These are phyloP conservation scores for Kwoniella sp. DNA, from an alignment of 768 basidiomycete species.

Conservation along the genomic window DNA sequence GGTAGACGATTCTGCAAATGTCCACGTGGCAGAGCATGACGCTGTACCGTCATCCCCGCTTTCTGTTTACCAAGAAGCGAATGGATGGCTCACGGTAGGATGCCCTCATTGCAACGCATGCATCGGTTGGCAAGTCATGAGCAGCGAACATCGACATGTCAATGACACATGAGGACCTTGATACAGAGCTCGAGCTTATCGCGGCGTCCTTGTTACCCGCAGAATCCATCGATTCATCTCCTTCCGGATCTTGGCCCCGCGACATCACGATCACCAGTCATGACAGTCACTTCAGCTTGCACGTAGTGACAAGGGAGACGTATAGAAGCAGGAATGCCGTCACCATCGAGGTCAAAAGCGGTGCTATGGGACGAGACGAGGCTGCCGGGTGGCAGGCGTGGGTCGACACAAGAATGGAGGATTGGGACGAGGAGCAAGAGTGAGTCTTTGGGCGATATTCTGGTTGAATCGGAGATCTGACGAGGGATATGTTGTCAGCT, in stretches of 20 bases:
- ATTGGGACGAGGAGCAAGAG: slow-evolving; percentile 37
- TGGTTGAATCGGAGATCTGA: slow-evolving; percentile 46
- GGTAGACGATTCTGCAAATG: too few relatives aligned
- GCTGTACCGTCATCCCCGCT: too few relatives aligned
- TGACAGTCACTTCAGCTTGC: slow-evolving; percentile 38
- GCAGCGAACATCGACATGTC: too few relatives aligned
- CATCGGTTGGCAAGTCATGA: too few relatives aligned
- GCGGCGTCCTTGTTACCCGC: slow-evolving; percentile 62
- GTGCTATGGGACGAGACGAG: slow-evolving; percentile 40
- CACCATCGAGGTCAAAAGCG: slow-evolving; percentile 31
- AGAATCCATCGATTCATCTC: slow-evolving; percentile 51
- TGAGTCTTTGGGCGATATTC: slow-evolving; percentile 40
- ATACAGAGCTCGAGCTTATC: slow-evolving; percentile 59
- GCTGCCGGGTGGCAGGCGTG: slow-evolving; percentile 34
- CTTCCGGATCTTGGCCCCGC: slow-evolving; percentile 13
- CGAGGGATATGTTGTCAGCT: slow-evolving; percentile 54
- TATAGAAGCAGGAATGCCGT: slow-evolving; percentile 38
- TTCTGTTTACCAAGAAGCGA: too few relatives aligned
- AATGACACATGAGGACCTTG: slow-evolving; percentile 14
- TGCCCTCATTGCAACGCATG: too few relatives aligned
- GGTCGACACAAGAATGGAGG: slow-evolving; percentile 30
- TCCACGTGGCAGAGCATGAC: too few relatives aligned
- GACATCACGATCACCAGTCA: slow-evolving; percentile 24
- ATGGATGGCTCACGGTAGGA: too few relatives aligned
- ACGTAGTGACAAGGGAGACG: slow-evolving; percentile 13